phyloP scores from a whole-genome alignment of 2,329 filamentous ascomycete species.

The Aureobasidium lini region DNA sequence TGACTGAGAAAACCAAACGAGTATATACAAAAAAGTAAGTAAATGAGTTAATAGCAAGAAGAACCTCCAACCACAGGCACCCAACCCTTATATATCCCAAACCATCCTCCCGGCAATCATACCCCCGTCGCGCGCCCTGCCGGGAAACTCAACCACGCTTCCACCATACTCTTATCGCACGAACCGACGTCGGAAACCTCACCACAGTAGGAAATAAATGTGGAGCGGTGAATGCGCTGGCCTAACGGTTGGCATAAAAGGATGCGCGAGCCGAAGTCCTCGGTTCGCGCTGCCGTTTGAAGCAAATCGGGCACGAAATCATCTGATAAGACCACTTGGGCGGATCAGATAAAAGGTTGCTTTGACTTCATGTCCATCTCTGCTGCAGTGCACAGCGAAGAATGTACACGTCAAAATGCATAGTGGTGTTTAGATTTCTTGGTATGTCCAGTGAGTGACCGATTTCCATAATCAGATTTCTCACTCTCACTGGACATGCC shows the following conservation, averaged over 20 bases:
- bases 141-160: no score
- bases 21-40: background rate
- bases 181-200: background rate
- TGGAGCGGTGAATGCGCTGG: conserved; percentile 9
- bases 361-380: background rate
- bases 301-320: no score
- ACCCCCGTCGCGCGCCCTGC: no score
- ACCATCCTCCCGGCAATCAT: no score
- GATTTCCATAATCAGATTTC: no score
- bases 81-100: background rate
- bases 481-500: no score
- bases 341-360: conserved; percentile 5
- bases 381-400: background rate
- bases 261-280: background rate
- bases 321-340: background rate
- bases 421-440: background rate
- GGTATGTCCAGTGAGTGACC: no score
- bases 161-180: background rate
- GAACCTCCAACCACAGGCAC: background rate
- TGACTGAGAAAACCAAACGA: no score
- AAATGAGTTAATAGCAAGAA: background rate
- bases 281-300: background rate
- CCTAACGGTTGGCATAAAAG: background rate
- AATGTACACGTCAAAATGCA: no score
- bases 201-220: background rate